phyloP scores from a whole-genome alignment of 2,329 filamentous ascomycete genomes.

The Pseudogymnoascus sp. region DNA sequence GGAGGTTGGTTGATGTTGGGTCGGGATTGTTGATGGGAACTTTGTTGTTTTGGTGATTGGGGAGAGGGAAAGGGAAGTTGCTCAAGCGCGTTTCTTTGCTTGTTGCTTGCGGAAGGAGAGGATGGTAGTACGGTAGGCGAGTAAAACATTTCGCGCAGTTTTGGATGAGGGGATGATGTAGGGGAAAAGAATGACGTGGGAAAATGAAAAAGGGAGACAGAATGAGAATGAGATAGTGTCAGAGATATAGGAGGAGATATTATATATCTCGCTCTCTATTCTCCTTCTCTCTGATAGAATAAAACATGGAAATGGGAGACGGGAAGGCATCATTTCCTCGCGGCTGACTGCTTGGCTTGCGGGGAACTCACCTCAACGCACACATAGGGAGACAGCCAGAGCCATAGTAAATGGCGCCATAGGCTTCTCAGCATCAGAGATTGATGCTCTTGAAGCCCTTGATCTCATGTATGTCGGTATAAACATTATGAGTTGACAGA shows the following conservation, averaged over 20 bases:
- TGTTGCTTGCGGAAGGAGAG: conserved; percentile 6
- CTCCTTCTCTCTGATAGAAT: not conserved
- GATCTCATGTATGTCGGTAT: not conserved
- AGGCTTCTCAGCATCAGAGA: not conserved
- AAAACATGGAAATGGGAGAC: not conserved
- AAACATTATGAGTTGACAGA: conserved; percentile 4
- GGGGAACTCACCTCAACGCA: not conserved
- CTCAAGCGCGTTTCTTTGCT: conserved; percentile 7
- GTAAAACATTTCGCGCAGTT: conserved; percentile 4
- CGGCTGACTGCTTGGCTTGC: not conserved
- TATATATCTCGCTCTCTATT: not conserved
- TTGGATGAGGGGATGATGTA: not conserved
- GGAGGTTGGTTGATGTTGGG: conserved; percentile 11
- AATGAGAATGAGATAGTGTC: not conserved
- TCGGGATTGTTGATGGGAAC: not conserved
- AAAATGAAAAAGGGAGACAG: not conserved
- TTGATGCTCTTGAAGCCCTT: conserved; percentile 1
- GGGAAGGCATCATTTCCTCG: not conserved
- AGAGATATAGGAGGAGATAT: not conserved
- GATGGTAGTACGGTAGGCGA: not conserved
- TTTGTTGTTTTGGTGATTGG: conserved; percentile 8
- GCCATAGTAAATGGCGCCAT: not conserved
- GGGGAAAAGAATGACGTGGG: not conserved
- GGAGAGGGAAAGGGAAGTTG: not conserved
- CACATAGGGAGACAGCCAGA: not conserved